A percentile compares a stretch with the other conserved stretches of the same genome.
phyloP scores from a whole-genome alignment of 176 grass and related monocot species.

The Stipa capillata region DNA sequence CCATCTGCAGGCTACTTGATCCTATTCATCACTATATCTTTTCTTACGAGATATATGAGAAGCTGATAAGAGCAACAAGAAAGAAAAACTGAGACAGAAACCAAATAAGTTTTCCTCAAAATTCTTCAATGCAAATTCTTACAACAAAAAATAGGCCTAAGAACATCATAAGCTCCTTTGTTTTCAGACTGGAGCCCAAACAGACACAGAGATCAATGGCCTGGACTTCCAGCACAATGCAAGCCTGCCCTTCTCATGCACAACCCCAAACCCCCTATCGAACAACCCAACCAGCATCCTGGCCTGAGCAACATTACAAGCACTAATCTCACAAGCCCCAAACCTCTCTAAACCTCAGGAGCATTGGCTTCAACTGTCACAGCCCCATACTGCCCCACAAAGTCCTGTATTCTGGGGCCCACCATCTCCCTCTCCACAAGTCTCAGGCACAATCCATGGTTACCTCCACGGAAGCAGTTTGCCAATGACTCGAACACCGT shows the following conservation, averaged over 20 bases:
- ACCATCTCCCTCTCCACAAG: slow-evolving; percentile 48
- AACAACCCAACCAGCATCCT: slow-evolving; percentile 46
- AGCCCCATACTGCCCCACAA: slow-evolving; percentile 15
- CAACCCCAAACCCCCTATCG: slow-evolving; percentile 26
- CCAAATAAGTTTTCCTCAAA: background rate
- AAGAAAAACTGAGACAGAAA: background rate
- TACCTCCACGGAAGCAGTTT: slow-evolving; percentile 12
- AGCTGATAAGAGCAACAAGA: background rate
- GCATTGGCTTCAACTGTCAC: background rate
- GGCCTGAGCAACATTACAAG: slow-evolving; percentile 42
- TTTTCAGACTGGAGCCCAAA: slow-evolving; percentile 19
- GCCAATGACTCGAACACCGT: slow-evolving; percentile 29
- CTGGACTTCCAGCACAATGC: slow-evolving; percentile 56
- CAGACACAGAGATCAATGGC: slow-evolving; percentile 37
- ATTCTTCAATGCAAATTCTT: background rate
- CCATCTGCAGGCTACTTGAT: background rate
- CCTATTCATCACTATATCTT: background rate
- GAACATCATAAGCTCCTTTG: background rate
- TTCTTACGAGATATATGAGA: background rate
- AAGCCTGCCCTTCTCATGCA: slow-evolving; percentile 35
- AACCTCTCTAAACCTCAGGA: slow-evolving; percentile 16
- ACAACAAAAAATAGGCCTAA: background rate
- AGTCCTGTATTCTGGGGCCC: slow-evolving; percentile 48
- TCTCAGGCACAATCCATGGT: background rate
- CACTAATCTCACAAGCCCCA: slow-evolving; percentile 19